These are phyloP conservation scores for Kwoniella mangroviensis DNA, from an alignment of 768 basidiomycete genomes.

Conservation along the genomic window DNA sequence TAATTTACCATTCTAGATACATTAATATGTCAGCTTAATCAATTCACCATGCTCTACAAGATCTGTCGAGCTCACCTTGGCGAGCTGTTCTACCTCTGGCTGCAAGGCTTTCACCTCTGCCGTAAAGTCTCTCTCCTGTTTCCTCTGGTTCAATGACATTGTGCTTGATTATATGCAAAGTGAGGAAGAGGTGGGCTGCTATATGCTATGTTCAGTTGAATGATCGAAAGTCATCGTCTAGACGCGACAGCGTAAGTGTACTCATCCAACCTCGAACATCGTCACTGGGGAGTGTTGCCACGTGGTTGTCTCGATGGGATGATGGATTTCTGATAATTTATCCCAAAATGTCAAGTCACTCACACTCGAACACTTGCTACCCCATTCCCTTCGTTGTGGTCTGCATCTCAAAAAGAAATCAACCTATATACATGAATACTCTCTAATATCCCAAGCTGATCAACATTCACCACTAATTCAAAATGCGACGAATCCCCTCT, in stretches of 20 bases:
- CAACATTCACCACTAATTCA: not conserved
- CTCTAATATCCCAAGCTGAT: not conserved
- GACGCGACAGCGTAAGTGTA: conserved; percentile 19
- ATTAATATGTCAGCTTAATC: conserved; percentile 11
- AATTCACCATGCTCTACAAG: not conserved
- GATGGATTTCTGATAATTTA: conserved; percentile 13
- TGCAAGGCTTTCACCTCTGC: conserved; percentile 77
- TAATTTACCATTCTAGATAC: conserved; percentile 77
- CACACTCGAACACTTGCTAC: not conserved
- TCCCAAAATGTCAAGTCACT: conserved; percentile 7
- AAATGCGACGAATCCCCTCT: conserved; percentile 66
- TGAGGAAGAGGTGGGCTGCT: not conserved
- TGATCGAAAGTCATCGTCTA: not conserved
- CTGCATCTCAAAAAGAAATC: not conserved
- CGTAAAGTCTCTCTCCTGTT: conserved; percentile 69
- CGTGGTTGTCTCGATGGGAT: not conserved
- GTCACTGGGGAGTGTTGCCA: not conserved
- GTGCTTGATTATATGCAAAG: conserved; percentile 3
- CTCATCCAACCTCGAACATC: too few species aligned
- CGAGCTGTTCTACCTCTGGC: conserved; percentile 69
- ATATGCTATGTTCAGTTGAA: not conserved
- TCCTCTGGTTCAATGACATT: conserved; percentile 47
- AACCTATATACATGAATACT: not conserved
- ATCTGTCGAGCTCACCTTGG: conserved; percentile 66
- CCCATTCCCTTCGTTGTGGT: too few species aligned